Evolutionary conservation across 2,329 filamentous ascomycete species (phyloP).

Genomic region (Claviceps purpurea): DNA sequence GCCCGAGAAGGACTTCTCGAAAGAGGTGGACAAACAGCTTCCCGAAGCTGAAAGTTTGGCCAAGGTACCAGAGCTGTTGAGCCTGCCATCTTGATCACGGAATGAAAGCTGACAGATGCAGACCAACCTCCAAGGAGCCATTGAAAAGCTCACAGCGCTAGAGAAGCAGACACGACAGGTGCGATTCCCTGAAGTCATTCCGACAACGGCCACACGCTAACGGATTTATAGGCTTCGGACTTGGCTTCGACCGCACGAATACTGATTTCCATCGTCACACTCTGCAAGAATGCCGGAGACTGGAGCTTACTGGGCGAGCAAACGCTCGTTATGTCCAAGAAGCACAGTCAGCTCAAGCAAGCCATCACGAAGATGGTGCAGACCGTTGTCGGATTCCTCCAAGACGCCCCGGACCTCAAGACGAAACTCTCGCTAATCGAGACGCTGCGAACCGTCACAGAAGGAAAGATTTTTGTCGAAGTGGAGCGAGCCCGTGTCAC

Average conservation of each 20-base stretch:
- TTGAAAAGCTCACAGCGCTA: slow-evolving; percentile 82
- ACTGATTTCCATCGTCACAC: slow-evolving; percentile 75
- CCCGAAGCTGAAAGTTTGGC: slow-evolving; percentile 83
- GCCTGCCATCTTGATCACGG: slow-evolving; percentile 20
- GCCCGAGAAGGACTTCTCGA: slow-evolving; percentile 97
- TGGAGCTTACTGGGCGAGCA: slow-evolving; percentile 96
- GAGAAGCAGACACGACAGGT: slow-evolving; percentile 98
- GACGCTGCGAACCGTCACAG: slow-evolving; percentile 87
- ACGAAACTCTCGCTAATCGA: slow-evolving; percentile 91
- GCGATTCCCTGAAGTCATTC: slow-evolving; percentile 14
- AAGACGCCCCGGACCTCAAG: slow-evolving; percentile 71
- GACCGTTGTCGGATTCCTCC: slow-evolving; percentile 82
- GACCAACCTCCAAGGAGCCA: slow-evolving; percentile 70
- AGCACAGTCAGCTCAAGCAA: slow-evolving; percentile 99
- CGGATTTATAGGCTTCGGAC: slow-evolving; percentile 62
- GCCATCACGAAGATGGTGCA: slow-evolving; percentile 99
- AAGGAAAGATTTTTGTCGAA: slow-evolving; percentile 99
- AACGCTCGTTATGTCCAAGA: slow-evolving; percentile 90
- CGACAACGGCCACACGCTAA: slow-evolving; percentile 8
- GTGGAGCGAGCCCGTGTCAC: slow-evolving; percentile 94
- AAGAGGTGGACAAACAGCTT: slow-evolving; percentile 85
- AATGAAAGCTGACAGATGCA: slow-evolving; percentile 15
- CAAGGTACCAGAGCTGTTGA: slow-evolving; percentile 39
- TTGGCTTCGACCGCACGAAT: slow-evolving; percentile 87
- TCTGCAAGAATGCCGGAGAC: slow-evolving; percentile 85